These are phyloP conservation scores for Xylariaceae sp. DNA, from an alignment of 2,329 filamentous ascomycete species.

Conservation along the genomic window DNA sequence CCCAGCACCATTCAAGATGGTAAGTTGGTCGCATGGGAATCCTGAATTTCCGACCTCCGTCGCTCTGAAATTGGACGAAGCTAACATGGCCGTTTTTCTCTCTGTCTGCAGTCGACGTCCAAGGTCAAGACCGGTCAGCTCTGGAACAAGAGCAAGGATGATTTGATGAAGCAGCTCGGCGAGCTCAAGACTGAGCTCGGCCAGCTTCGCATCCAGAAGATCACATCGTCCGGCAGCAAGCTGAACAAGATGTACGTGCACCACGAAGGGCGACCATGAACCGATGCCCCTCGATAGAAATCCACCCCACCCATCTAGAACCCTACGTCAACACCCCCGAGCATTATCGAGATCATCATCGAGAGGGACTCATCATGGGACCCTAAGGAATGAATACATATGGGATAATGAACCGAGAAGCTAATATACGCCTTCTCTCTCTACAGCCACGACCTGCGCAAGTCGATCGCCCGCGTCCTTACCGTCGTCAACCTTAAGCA, in stretches of 20 bases:
- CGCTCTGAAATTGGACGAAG: not conserved
- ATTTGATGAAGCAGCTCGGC: constrained; percentile 89
- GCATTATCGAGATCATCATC: not conserved
- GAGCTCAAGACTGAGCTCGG: constrained; percentile 96
- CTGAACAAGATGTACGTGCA: constrained; percentile 86
- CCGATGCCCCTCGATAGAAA: constrained; percentile 15
- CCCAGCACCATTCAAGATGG: constrained; percentile 41
- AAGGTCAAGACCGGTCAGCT: constrained; percentile 94
- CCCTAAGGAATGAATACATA: not conserved
- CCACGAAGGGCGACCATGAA: not conserved
- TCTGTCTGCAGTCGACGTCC: constrained; percentile 44
- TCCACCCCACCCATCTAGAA: constrained; percentile 11
- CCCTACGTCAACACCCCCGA: not conserved
- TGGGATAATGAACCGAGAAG: not conserved
- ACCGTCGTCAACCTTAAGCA: constrained; percentile 99
- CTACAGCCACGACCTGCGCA: constrained; percentile 91
- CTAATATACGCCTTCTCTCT: constrained; percentile 18
- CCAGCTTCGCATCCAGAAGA: constrained; percentile 97
- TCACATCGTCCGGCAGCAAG: constrained; percentile 90
- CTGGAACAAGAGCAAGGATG: constrained; percentile 99
- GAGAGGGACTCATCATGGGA: not conserved
- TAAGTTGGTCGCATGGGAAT: constrained; percentile 33
- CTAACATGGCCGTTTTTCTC: constrained; percentile 19
- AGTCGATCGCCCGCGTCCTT: constrained; percentile 97
- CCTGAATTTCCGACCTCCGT: not conserved